Evolutionary conservation across 192 early-diverging fungal genomes (phyloP).

Genomic region (Coemansia sp.): DNA sequence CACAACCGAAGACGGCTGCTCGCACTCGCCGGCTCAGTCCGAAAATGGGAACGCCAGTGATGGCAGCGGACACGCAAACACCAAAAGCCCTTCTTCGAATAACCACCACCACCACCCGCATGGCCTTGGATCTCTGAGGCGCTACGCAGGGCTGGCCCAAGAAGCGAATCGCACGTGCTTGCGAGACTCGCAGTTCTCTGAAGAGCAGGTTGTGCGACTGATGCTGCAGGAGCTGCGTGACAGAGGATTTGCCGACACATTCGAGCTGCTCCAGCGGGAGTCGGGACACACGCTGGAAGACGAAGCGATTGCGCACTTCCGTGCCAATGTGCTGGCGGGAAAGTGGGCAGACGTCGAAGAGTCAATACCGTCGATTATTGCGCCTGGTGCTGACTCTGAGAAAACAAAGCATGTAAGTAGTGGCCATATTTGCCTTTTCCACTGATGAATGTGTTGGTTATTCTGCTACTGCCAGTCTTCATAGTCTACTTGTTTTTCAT

Average conservation of each 20-base stretch:
- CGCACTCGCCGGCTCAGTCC: background rate
- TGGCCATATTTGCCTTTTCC: background rate
- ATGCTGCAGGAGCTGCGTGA: conserved; percentile 84
- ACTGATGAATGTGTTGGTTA: background rate
- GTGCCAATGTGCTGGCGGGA: conserved; percentile 69
- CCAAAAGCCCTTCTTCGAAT: background rate
- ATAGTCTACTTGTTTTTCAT: no score
- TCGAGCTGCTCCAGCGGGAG: conserved; percentile 69
- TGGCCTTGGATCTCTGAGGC: conserved; percentile 5
- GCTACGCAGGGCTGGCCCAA: conserved; percentile 40
- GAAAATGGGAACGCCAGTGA: conserved; percentile 10
- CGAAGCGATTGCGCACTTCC: conserved; percentile 66
- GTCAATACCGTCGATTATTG: conserved; percentile 50
- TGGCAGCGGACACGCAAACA: background rate
- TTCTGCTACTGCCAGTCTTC: conserved; percentile 1
- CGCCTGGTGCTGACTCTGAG: conserved; percentile 16
- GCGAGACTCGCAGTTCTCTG: conserved; percentile 43
- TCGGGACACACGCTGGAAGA: conserved; percentile 79
- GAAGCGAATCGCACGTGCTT: conserved; percentile 42
- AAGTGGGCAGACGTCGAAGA: conserved; percentile 71
- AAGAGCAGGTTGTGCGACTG: conserved; percentile 80
- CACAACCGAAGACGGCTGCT: conserved; percentile 5
- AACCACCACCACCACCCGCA: background rate
- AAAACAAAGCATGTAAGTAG: conserved; percentile 22
- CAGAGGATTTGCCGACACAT: conserved; percentile 75